Evolutionary conservation across 352 stramenopile genomes (phyloP).

Genomic region (Hyaloperonospora brassicae): DNA sequence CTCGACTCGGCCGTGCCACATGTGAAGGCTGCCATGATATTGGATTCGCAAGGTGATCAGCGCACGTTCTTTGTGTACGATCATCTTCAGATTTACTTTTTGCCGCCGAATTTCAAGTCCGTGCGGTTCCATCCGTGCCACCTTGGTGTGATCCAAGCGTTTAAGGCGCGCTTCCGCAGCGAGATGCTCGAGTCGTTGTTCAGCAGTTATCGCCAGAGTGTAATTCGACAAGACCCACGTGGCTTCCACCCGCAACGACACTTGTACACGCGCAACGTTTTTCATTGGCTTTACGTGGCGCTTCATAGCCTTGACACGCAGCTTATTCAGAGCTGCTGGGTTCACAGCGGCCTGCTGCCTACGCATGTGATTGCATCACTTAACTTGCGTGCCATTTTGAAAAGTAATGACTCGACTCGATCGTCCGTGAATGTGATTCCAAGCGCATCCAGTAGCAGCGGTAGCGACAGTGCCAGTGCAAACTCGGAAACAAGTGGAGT

Average conservation of each 20-base stretch:
- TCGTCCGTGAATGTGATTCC: conserved; percentile 8
- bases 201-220: conserved; percentile 42
- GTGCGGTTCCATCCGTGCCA: conserved; percentile 68
- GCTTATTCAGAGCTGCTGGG: conserved; percentile 66
- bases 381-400: conserved; percentile 53
- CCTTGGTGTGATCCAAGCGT: conserved; percentile 64
- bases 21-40: conserved; percentile 80
- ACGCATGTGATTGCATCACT: conserved; percentile 55
- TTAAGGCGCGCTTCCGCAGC: conserved; percentile 71
- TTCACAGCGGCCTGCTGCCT: conserved; percentile 62
- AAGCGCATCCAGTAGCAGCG: conserved; percentile 9
- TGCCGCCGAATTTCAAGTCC: conserved; percentile 74
- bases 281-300: conserved; percentile 76
- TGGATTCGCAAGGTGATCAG: conserved; percentile 80
- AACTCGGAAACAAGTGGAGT: conserved; percentile 12
- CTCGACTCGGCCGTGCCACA: conserved; percentile 76
- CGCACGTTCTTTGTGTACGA: conserved; percentile 84
- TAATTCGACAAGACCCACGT: conserved; percentile 41
- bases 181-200: conserved; percentile 77
- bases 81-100: conserved; percentile 71
- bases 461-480: conserved; percentile 10
- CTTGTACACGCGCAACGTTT: conserved; percentile 74
- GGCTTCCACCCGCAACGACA: conserved; percentile 41
- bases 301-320: conserved; percentile 62
- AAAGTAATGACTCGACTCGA: conserved; percentile 8